Evolutionary conservation across 441 rosid species (phyloP), one percentile per base, ranked within the genome.

Genomic region (Euphorbia celastroides): DNA sequence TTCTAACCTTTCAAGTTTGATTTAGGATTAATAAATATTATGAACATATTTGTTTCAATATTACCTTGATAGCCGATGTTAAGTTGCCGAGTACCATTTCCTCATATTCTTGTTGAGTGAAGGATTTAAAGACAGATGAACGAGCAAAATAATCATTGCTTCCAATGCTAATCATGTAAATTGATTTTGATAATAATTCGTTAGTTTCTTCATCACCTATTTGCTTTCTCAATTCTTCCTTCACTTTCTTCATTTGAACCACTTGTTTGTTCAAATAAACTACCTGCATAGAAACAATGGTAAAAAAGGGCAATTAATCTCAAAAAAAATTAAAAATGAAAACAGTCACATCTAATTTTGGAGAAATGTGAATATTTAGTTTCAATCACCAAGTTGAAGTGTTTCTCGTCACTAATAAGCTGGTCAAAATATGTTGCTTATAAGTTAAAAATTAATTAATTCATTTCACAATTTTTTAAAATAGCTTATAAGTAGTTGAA

Each of bases 61-160:
- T 78, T 78, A 85, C 89, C 65, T 76, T 78, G 67, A 87, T 57
- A 25, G 77, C 79, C 34, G 75, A 41, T 36, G 93, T 81, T 58
- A 89, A 50, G 70, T 89, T 87, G 76, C 86, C 85, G 22, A 71
- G 30, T 6, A 75, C 75, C 54, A 71, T 59, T 31, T 48, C 67
- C 13, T 88, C 90, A 67, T 81, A 86, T 50, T 56, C 81, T 71
- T 64, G 71, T 36, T 16, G 89, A 69, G 63, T 64, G 10, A 25
- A 75, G 22, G 81, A 51, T 57, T 75, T 69, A 19, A 81, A 72
- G 12, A 66, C 10, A 60, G 88, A 72, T 61, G 81, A 83, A 69
- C 84, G 84, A 70, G 87, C 81, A 77, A 83, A 77, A 86, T 90
- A 93, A n/a, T n/a, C n/a, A n/a, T n/a, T n/a, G n/a, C n/a, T n/a